Percentiles rank a stretch among this genome's conserved stretches.
These are phyloP conservation scores for Ceratobasidium sp. DNA, from an alignment of 1,284 basidiomycete genomes.

Conservation along the genomic window DNA sequence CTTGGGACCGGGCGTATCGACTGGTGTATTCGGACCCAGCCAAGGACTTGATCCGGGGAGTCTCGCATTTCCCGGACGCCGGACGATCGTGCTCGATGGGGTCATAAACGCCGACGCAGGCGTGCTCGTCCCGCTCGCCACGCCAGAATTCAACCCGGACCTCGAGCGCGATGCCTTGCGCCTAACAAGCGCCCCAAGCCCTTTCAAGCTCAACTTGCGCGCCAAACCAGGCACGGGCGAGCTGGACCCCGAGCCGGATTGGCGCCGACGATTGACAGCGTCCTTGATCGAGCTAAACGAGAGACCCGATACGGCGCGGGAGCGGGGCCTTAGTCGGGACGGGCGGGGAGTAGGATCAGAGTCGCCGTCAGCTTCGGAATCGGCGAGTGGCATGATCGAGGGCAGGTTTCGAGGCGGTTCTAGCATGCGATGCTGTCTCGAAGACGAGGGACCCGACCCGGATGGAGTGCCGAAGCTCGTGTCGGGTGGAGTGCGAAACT, in stretches of 20 bases:
- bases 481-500: constrained; percentile 13
- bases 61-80: neutral
- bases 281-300: constrained; percentile 9
- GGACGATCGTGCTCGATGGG: neutral
- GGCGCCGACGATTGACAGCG: neutral
- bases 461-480: constrained; percentile 10
- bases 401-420: constrained; percentile 1
- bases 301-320: neutral
- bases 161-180: neutral
- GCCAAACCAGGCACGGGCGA: neutral
- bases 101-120: constrained; percentile 11
- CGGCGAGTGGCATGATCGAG: constrained; percentile 4
- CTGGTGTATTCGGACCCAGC: neutral
- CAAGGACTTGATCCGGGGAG: neutral
- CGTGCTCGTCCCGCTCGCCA: neutral
- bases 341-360: neutral
- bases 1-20: neutral
- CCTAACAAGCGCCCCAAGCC: neutral
- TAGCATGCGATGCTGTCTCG: neutral
- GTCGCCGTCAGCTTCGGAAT: neutral
- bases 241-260: neutral
- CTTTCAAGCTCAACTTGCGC: constrained; percentile 11
- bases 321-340: neutral
- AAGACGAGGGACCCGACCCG: neutral
- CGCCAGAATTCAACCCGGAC: neutral